phyloP scores from a whole-genome alignment of 2,329 filamentous ascomycete species.

The Huntiella savannae region DNA sequence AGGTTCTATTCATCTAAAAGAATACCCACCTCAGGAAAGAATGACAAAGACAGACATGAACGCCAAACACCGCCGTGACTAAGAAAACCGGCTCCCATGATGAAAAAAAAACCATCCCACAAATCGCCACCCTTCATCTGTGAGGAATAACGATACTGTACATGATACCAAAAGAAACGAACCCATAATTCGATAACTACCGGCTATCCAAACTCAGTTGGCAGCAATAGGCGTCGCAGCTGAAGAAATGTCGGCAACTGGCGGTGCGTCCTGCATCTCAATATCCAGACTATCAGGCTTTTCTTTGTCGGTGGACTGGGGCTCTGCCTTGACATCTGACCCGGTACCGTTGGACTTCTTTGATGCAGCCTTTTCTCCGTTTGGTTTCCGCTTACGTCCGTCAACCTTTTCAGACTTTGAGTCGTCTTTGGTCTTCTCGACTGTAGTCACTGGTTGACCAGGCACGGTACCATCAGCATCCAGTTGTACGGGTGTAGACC shows the following conservation, averaged over 20 bases:
- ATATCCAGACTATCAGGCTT: slow-evolving; percentile 31
- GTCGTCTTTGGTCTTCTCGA: neutral
- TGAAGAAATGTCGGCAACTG: slow-evolving; percentile 30
- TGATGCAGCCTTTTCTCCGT: neutral
- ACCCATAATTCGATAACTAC: too few species aligned
- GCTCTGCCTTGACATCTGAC: slow-evolving; percentile 14
- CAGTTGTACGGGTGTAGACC: slow-evolving; percentile 53
- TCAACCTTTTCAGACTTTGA: neutral
- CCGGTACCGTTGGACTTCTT: slow-evolving; percentile 17
- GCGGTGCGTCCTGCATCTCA: slow-evolving; percentile 34
- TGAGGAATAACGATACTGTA: too few species aligned
- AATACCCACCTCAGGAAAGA: too few species aligned
- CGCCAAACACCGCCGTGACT: too few species aligned
- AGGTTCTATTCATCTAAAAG: too few species aligned
- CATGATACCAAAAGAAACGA: too few species aligned
- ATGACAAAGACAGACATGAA: too few species aligned
- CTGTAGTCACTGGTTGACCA: neutral
- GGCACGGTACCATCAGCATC: slow-evolving; percentile 15
- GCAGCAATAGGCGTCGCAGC: slow-evolving; percentile 30
- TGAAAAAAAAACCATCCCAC: too few species aligned
- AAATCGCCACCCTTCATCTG: too few species aligned
- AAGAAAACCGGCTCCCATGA: too few species aligned
- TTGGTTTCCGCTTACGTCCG: neutral
- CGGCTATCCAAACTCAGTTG: slow-evolving; percentile 14
- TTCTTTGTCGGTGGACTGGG: slow-evolving; percentile 29